A percentile compares a stretch with the other conserved stretches of the same genome.
phyloP scores from a whole-genome alignment of 2,329 filamentous ascomycete species.

The Colletotrichum falcatum region DNA sequence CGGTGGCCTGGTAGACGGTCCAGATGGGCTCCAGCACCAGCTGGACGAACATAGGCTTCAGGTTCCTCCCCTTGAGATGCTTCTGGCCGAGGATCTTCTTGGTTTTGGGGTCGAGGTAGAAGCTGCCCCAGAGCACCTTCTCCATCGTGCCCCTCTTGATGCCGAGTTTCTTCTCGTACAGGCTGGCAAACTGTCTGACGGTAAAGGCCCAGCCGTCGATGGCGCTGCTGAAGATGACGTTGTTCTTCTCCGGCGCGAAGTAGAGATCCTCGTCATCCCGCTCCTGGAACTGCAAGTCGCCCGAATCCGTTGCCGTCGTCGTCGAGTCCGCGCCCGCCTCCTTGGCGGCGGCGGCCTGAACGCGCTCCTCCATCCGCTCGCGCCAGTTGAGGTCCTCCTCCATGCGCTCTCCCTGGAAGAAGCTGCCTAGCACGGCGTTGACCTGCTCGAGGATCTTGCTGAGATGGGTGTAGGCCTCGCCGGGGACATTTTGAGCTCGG shows the following conservation, averaged over 20 bases:
- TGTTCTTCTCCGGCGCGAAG: constrained; percentile 97
- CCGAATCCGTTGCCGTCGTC: constrained; percentile 58
- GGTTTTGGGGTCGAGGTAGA: constrained; percentile 95
- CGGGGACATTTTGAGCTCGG: constrained; percentile 94
- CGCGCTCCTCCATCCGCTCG: constrained; percentile 88
- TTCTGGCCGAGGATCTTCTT: constrained; percentile 92
- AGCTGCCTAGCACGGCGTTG: constrained; percentile 96
- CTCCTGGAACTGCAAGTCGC: constrained; percentile 83
- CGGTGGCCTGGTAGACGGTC: constrained; percentile 94
- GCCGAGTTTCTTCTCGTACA: constrained; percentile 97
- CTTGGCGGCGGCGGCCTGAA: constrained; percentile 66
- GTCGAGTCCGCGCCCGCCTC: constrained; percentile 51
- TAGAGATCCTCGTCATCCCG: constrained; percentile 97
- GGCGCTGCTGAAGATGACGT: constrained; percentile 98
- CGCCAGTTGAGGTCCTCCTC: constrained; percentile 97
- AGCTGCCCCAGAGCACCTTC: constrained; percentile 96
- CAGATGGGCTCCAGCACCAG: constrained; percentile 95
- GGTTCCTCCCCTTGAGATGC: constrained; percentile 88
- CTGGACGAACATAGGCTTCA: constrained; percentile 98
- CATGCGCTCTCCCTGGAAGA: constrained; percentile 98
- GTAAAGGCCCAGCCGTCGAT: constrained; percentile 99
- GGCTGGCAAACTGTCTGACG: constrained; percentile 88
- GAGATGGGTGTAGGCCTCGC: constrained; percentile 89
- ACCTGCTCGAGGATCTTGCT: constrained; percentile 93
- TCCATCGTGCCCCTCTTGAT: constrained; percentile 91